Evolutionary conservation across 805 yeast genomes (phyloP).

Genomic region (Lachancea sp.): DNA sequence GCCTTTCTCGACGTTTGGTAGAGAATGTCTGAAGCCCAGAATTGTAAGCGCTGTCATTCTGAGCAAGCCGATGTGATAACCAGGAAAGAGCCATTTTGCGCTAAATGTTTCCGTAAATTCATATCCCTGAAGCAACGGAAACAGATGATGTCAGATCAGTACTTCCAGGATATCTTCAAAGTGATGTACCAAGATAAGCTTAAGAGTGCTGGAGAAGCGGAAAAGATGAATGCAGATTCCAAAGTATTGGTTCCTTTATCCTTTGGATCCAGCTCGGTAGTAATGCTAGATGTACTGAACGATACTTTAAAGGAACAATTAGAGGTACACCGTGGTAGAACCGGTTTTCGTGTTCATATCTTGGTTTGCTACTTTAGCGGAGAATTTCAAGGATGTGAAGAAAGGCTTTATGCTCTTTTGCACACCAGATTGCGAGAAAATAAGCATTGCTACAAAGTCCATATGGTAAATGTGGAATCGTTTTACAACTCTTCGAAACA

Average conservation of each 20-base stretch:
- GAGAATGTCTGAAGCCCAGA: not conserved
- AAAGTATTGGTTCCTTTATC: constrained; percentile 57
- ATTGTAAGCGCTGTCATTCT: constrained; percentile 24
- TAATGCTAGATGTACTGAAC: constrained; percentile 58
- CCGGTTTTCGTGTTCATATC: constrained; percentile 59
- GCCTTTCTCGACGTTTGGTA: not conserved
- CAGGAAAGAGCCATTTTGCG: constrained; percentile 31
- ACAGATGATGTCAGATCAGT: constrained; percentile 59
- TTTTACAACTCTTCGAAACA: constrained; percentile 29
- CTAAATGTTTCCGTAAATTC: constrained; percentile 61
- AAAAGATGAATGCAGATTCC: constrained; percentile 34
- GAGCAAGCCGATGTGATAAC: constrained; percentile 19
- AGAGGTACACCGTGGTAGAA: constrained; percentile 52
- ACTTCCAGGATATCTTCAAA: constrained; percentile 62
- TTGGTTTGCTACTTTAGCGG: constrained; percentile 41
- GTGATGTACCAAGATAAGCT: constrained; percentile 27
- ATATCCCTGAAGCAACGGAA: constrained; percentile 75
- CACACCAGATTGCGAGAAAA: constrained; percentile 13
- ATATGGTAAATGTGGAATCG: constrained; percentile 40
- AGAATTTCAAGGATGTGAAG: constrained; percentile 16
- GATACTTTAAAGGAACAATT: constrained; percentile 58
- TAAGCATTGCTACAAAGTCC: constrained; percentile 32
- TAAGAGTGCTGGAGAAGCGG: constrained; percentile 19
- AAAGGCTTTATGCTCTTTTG: constrained; percentile 8
- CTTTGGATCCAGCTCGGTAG: constrained; percentile 61